Evolutionary conservation across 139 green algal species (phyloP).

Genomic region (Nannochloris sp.): DNA sequence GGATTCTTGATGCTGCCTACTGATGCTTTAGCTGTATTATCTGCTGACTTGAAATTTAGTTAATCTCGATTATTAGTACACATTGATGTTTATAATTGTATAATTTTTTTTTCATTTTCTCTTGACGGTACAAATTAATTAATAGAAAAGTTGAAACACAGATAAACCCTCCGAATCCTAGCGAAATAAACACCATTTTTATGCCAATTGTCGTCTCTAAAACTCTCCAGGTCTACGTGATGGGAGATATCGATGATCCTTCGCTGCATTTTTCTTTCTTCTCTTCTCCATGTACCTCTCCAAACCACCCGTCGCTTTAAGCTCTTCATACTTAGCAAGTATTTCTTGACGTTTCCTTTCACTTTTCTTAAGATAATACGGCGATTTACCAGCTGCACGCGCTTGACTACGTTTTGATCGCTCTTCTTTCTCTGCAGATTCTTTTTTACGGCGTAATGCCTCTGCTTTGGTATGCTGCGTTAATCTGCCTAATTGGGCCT

Average conservation of each 20-base stretch:
- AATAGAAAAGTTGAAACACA: too few species aligned
- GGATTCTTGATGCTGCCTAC: slow-evolving; percentile 72
- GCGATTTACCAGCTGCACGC: slow-evolving; percentile 56
- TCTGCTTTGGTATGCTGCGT: slow-evolving; percentile 50
- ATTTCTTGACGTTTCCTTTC: slow-evolving; percentile 54
- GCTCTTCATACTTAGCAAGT: slow-evolving; percentile 68
- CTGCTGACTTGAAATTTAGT: slow-evolving; percentile 21
- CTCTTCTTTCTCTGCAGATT: slow-evolving; percentile 38
- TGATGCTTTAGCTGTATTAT: slow-evolving; percentile 58
- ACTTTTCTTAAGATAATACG: slow-evolving; percentile 65
- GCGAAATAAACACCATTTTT: too few species aligned
- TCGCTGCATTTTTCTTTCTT: slow-evolving; percentile 76
- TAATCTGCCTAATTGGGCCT: slow-evolving; percentile 32
- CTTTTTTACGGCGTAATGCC: slow-evolving; percentile 16
- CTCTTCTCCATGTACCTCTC: slow-evolving; percentile 83
- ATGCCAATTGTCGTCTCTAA: too few species aligned
- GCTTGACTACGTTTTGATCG: slow-evolving; percentile 38
- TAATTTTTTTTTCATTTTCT: background rate
- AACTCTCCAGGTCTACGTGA: background rate
- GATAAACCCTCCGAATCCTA: too few species aligned
- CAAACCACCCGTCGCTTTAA: slow-evolving; percentile 61
- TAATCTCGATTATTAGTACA: background rate
- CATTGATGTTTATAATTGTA: background rate
- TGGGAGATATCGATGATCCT: slow-evolving; percentile 76
- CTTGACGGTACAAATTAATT: too few species aligned